Percentiles rank a stretch among this genome's conserved stretches.
Conservation (phyloP, 2,329 filamentous ascomycete species). For the Volutella citrinella region DNA sequence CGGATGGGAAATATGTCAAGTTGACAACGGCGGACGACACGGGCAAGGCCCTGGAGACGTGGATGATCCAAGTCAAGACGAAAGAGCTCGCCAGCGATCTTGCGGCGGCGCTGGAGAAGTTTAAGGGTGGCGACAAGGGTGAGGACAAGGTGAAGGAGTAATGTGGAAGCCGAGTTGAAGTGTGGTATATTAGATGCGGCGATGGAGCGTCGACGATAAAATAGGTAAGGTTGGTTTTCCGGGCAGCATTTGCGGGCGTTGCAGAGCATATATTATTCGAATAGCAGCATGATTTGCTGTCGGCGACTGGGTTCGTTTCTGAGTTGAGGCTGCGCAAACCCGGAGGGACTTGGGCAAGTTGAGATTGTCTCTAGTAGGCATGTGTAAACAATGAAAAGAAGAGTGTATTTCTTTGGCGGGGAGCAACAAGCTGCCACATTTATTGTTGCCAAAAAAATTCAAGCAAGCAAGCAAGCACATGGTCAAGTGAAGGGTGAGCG, state of each 20-base stretch:
- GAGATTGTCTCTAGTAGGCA: slow-evolving; percentile 19
- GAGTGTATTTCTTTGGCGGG: too few species aligned
- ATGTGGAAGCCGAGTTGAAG: slow-evolving; percentile 18
- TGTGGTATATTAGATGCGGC: slow-evolving; percentile 23
- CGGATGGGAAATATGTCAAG: slow-evolving; percentile 59
- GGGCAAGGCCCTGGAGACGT: slow-evolving; percentile 62
- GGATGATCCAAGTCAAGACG: slow-evolving; percentile 70
- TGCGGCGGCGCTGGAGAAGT: slow-evolving; percentile 47
- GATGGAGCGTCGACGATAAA: slow-evolving; percentile 16
- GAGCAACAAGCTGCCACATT: too few species aligned
- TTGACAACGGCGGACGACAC: slow-evolving; percentile 55
- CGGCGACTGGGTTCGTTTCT: too few species aligned
- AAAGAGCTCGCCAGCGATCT: slow-evolving; percentile 54
- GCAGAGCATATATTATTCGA: slow-evolving; percentile 18
- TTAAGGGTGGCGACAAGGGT: too few species aligned
- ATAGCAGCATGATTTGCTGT: too few species aligned
- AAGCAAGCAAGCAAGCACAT: slow-evolving; percentile 1
- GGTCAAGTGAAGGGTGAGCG: not conserved
- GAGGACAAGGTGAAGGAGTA: slow-evolving; percentile 52
- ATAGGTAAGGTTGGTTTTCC: slow-evolving; percentile 26
- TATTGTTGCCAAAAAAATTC: slow-evolving; percentile 4
- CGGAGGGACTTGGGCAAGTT: slow-evolving; percentile 11
- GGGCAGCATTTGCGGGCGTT: slow-evolving; percentile 23
- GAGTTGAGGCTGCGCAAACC: too few species aligned
- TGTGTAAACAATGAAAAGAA: slow-evolving; percentile 22